These are phyloP conservation scores for Dryas drummondii DNA, from an alignment of 306 rosid species.

Conservation along the genomic window DNA sequence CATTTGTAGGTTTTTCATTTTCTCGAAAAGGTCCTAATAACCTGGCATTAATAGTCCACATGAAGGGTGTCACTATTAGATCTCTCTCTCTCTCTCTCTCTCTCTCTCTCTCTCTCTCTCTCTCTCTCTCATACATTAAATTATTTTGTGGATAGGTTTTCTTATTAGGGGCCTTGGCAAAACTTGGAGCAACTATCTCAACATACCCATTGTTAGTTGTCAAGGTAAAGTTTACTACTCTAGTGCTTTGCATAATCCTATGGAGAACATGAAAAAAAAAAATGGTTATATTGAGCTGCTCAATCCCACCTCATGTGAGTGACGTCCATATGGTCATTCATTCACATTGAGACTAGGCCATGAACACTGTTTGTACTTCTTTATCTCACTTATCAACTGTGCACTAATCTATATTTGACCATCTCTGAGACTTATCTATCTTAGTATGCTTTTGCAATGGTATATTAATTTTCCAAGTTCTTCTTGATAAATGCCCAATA, in stretches of 20 bases:
- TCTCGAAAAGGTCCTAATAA: neutral
- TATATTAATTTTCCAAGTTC: no score
- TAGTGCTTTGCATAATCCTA: conserved; percentile 11
- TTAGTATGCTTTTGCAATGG: neutral
- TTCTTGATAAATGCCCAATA: neutral
- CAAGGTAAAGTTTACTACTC: conserved; percentile 49
- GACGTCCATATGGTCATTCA: neutral
- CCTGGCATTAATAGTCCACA: conserved; percentile 1
- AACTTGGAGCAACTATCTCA: conserved; percentile 79
- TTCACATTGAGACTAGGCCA: neutral
- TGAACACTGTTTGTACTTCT: neutral
- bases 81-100: neutral
- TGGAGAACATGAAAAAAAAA: neutral
- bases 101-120: neutral
- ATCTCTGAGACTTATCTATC: neutral
- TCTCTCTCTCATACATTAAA: neutral
- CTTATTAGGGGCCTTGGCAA: conserved; percentile 76
- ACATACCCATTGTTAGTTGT: conserved; percentile 80
- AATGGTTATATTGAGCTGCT: neutral
- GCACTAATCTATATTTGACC: neutral
- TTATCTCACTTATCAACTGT: neutral
- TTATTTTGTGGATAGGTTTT: conserved; percentile 49
- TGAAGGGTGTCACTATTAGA: neutral
- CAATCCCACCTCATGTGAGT: neutral
- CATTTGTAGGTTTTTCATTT: neutral